phyloP scores from a whole-genome alignment of 441 rosid species.

The Omphalea diandra region DNA sequence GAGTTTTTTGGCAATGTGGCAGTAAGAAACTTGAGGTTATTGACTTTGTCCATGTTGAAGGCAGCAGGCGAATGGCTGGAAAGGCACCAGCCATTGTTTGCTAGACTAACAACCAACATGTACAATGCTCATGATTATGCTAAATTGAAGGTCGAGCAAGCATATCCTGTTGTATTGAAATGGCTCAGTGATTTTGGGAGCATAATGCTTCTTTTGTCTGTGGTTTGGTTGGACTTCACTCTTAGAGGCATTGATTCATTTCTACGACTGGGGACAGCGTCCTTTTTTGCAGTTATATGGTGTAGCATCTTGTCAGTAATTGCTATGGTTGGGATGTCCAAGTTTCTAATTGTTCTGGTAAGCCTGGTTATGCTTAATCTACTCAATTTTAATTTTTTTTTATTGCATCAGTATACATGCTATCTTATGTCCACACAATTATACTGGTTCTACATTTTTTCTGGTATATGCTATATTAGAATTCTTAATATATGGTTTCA shows the following conservation, averaged over 20 bases:
- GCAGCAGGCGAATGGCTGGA: constrained; percentile 57
- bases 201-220: constrained; percentile 63
- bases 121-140: constrained; percentile 47
- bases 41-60: constrained; percentile 36
- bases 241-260: constrained; percentile 87
- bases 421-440: neutral
- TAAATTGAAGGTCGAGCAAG: constrained; percentile 45
- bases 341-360: constrained; percentile 67
- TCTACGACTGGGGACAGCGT: constrained; percentile 79
- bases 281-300: constrained; percentile 84
- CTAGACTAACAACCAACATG: constrained; percentile 34
- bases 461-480: neutral
- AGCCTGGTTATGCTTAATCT: constrained; percentile 26
- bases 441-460: neutral
- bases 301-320: constrained; percentile 78
- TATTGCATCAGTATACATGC: constrained; percentile 1
- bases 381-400: neutral
- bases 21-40: constrained; percentile 49
- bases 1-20: constrained; percentile 45
- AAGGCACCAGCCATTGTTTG: constrained; percentile 53
- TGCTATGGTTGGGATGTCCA: constrained; percentile 73
- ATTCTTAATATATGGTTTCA: neutral
- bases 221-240: constrained; percentile 90
- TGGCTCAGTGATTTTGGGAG: constrained; percentile 70
- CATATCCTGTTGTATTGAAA: constrained; percentile 59